Evolutionary conservation across 441 rosid species (phyloP).

Genomic region (Erodium trifolium): DNA sequence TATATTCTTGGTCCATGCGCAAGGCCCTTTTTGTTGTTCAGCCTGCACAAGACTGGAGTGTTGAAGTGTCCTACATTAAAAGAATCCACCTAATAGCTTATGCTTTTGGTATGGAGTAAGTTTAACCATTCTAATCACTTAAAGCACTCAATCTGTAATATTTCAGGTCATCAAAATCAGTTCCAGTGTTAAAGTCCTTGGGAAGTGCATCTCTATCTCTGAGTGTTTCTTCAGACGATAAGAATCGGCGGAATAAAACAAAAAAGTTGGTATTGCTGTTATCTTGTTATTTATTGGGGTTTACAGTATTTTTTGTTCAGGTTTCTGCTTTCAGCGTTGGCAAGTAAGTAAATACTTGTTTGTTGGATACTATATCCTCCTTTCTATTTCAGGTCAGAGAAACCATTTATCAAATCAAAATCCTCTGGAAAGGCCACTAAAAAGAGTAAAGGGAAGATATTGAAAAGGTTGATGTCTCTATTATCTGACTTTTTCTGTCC

Average conservation of each 20-base stretch:
- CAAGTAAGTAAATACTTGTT: not conserved
- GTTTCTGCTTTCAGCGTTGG: not conserved
- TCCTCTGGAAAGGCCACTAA: slow-evolving; percentile 38
- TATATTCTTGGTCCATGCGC: too few relatives aligned
- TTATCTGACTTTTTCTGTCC: slow-evolving; percentile 10
- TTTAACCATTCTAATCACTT: too few relatives aligned
- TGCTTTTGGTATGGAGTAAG: too few relatives aligned
- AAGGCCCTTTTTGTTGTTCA: too few relatives aligned
- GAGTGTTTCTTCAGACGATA: not conserved
- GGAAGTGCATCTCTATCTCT: not conserved
- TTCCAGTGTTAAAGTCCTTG: not conserved
- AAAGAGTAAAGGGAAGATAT: slow-evolving; percentile 35
- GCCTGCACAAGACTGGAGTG: too few relatives aligned
- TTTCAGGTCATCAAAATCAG: slow-evolving; percentile 40
- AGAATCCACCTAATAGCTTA: not conserved
- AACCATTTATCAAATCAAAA: slow-evolving; percentile 32
- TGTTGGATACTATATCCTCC: slow-evolving; percentile 15
- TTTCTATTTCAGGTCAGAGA: slow-evolving; percentile 41
- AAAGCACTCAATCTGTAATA: not conserved
- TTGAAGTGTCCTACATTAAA: too few relatives aligned
- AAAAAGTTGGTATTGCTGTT: slow-evolving; percentile 5
- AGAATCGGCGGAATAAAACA: not conserved
- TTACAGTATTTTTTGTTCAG: not conserved
- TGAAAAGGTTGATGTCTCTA: slow-evolving; percentile 40
- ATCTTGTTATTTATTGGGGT: not conserved